Base-by-base conservation (phyloP, 148 eudicot genomes). In the Salicornia ramosissima region DNA sequence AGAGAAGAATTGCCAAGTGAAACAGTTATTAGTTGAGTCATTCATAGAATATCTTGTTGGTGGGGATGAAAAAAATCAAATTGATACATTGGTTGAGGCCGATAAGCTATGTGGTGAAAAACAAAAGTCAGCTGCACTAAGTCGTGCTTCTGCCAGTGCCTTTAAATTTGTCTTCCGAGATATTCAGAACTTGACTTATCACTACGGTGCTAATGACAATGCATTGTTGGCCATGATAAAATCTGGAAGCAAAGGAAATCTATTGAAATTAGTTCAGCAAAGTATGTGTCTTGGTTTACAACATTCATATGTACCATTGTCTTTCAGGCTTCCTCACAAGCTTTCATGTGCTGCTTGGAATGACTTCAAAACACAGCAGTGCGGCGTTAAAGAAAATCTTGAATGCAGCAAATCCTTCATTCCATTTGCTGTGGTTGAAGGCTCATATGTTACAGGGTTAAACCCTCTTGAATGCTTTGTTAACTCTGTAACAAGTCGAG, bases 201-300 rank as follows among this genome's bases (percentile, higher is more conserved):
- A 80, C 2, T 86, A 81, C 64, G 83, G 88, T 0, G 68, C 68
- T 21, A 68, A 62, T 30, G 82, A 77, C 11, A 94, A 94, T 72
- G 87, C 97, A 2, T 74, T 94, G 50, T 26, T 94, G 73, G 81
- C 85, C 19, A 94, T 94, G 87, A 75, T 90, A 58, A 90, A 88
- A 52, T 85, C 98, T 26, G 98, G 98, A 58, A 90, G 95, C 81
- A 88, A 90, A 81, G 92, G 98, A 25, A 90, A 80, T 72, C 54
- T 88, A 67, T 45, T 79, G 65, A 86, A 84, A 67, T 62, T 90
- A 49, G 95, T 86, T 70, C 98, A 94, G 70, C 98, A 94, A 59
- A 80, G 90, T 76, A 83, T 94, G 92, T 94, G 95, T 54, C 60
- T 94, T 26, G 98, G 98, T 24, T 76, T 90, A 80, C 96, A 90